Evolutionary conservation across 2,329 filamentous ascomycete genomes (phyloP).

Genomic region (Colletotrichum sp.): DNA sequence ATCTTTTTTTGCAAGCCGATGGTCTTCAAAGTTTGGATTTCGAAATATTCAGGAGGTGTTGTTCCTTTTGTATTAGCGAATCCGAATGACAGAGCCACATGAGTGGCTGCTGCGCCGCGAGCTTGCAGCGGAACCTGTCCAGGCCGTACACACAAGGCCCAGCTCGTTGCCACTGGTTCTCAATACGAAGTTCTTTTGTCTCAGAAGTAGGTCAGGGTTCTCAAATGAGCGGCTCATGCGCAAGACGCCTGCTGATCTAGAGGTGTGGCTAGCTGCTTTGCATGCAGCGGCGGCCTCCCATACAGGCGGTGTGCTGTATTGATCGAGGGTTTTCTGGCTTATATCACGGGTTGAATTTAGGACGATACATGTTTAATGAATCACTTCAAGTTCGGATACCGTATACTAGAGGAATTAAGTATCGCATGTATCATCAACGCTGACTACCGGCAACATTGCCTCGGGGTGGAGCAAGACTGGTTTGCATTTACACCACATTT

Average conservation of each 20-base stretch:
- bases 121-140: background rate
- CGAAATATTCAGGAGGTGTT: background rate
- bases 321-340: no score
- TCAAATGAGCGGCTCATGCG: background rate
- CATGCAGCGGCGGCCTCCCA: background rate
- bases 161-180: background rate
- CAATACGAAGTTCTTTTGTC: background rate
- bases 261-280: background rate
- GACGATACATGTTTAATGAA: no score
- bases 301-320: no score
- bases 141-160: background rate
- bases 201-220: background rate
- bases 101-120: background rate
- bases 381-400: no score
- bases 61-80: background rate
- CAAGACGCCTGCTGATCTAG: rapidly evolving
- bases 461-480: no score
- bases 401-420: no score
- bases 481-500: no score
- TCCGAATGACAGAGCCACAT: rapidly evolving
- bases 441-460: no score
- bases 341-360: no score
- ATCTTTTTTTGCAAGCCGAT: background rate
- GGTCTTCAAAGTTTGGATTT: background rate
- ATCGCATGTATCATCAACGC: no score